These are phyloP conservation scores for Silene vulgaris DNA, from an alignment of 179 eudicot species.

Conservation along the genomic window DNA sequence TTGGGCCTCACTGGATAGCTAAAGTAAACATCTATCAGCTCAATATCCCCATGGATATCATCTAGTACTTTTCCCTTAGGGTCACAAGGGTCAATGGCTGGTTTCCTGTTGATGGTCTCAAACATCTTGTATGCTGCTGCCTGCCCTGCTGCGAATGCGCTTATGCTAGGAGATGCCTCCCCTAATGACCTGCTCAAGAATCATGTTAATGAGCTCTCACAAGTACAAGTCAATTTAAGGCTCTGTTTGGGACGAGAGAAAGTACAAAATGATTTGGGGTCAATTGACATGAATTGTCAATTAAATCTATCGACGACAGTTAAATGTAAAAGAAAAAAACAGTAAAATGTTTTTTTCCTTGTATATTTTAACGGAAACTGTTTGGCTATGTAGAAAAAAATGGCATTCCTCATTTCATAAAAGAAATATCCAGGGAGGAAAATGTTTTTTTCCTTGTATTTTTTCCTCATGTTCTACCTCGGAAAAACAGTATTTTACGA, in stretches of 20 bases:
- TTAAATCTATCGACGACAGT: not conserved
- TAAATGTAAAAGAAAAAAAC: too few species aligned
- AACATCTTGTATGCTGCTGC: conserved; percentile 33
- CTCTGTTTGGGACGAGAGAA: not conserved
- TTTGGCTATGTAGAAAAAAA: not conserved
- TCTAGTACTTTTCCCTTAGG: conserved; percentile 26
- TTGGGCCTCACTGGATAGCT: conserved; percentile 22
- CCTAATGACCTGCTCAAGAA: conserved; percentile 24
- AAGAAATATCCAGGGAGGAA: too few species aligned
- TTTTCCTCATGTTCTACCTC: not conserved
- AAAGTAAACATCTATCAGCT: conserved; percentile 19
- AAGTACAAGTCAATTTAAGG: not conserved
- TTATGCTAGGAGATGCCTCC: conserved; percentile 26
- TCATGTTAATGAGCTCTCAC: not conserved
- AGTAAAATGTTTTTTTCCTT: too few species aligned
- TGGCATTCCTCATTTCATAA: not conserved
- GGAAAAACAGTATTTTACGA: not conserved
- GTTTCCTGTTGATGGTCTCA: conserved; percentile 26
- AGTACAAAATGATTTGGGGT: not conserved
- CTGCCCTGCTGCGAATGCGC: conserved; percentile 25
- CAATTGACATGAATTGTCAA: not conserved
- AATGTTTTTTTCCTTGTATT: not conserved
- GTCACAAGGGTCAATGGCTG: conserved; percentile 25
- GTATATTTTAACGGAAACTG: not conserved
- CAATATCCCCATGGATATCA: conserved; percentile 27